Base-by-base conservation (phyloP, 768 basidiomycete genomes). In the Rhizopogon sp. region DNA sequence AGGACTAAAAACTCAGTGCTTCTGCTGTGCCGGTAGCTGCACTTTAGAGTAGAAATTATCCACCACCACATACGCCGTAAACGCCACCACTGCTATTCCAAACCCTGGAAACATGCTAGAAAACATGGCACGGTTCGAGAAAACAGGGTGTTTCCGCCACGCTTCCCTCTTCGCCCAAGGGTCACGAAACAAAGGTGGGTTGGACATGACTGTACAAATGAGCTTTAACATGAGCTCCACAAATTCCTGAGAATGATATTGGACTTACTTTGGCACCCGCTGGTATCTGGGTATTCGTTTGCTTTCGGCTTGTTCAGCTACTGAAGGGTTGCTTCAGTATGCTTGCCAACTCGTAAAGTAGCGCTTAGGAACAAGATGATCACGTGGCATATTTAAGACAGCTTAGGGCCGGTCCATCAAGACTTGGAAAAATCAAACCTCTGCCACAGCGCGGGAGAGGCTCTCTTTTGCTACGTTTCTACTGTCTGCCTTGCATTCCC, bases 121-220 rank as follows among this genome's bases (percentile, higher is more conserved):
- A 76, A 98, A 87, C 90, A 94, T 94, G 62, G 82, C 80, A 41
- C 86, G 83, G 61, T 87, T 88, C 57, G 84, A 80, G 76, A 97
- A 97, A 53, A 95, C 82, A n/a, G 89, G 85, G 64, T 83, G 85
- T 69, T 86, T 93, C 64, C 94, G 81, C 93, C 93, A 97, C 39
- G 92, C 90, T 62, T 97, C 93, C 58, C 85, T 76, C 73, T 89
- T 93, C 20, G 91, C 90, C 94, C 94, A 97, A 50, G 93, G 93
- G 69, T 97, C 94, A 71, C 92, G 86, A 66, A 86, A 94, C 52
- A 90, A 75, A n/a, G 85, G 87, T 53, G 76, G 77, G 58, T 80
- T 81, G 50, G 82, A 64, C 84, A 89, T 88, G 62, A 37, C 47
- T 49, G 9, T 14, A 3, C 33, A 35, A 14, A 37, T 37, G 20